These are phyloP conservation scores for Volvariella volvacea DNA, from an alignment of 1,284 basidiomycete species.

Conservation along the genomic window DNA sequence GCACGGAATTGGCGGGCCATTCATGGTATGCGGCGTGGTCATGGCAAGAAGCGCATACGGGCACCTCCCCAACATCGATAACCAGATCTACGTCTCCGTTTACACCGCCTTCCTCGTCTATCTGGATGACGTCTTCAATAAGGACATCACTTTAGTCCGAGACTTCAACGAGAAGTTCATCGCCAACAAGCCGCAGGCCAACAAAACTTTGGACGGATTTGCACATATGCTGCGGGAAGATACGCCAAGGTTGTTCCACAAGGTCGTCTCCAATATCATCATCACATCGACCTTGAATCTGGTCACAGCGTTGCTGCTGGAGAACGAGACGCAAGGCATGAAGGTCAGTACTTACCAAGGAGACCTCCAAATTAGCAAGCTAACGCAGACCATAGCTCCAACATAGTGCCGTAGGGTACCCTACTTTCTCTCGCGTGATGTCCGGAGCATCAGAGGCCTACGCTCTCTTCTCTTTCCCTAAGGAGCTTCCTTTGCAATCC, in stretches of 20 bases:
- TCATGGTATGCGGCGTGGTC: conserved; percentile 9
- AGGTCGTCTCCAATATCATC: conserved; percentile 21
- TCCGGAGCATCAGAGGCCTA: conserved; percentile 22
- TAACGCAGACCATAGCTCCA: background rate
- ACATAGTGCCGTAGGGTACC: conserved; percentile 12
- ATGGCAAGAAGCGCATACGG: conserved; percentile 13
- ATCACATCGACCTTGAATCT: conserved; percentile 18
- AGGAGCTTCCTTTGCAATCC: conserved; percentile 15
- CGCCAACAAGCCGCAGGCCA: conserved; percentile 14
- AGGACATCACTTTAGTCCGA: conserved; percentile 15
- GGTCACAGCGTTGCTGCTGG: conserved; percentile 19
- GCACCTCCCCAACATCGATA: conserved; percentile 12
- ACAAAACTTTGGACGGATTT: conserved; percentile 18
- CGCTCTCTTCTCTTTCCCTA: conserved; percentile 21
- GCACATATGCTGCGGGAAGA: conserved; percentile 18
- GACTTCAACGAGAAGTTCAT: conserved; percentile 21
- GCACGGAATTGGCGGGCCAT: background rate
- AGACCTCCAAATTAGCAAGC: background rate
- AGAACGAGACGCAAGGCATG: conserved; percentile 20
- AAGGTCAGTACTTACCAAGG: conserved; percentile 2
- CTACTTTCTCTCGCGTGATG: conserved; percentile 21
- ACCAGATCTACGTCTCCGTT: conserved; percentile 21
- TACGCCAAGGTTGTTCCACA: conserved; percentile 13
- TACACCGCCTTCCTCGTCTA: conserved; percentile 20
- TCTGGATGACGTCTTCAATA: conserved; percentile 19